Conservation (phyloP, 495 filamentous ascomycete genomes). For the Annulohypoxylon bovei region DNA sequence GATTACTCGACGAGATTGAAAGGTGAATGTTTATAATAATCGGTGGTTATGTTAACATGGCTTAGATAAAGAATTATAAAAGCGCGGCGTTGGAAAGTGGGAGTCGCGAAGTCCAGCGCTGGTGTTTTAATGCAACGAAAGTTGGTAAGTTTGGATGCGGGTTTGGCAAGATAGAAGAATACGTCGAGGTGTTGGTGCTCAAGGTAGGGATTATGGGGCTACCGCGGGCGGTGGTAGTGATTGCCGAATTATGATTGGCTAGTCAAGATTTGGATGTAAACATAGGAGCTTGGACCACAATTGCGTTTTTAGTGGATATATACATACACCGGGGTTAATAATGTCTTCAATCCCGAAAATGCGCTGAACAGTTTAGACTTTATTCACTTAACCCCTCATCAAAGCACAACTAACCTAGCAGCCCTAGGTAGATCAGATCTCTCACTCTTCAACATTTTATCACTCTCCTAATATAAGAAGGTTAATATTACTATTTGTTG, state of each 20-base stretch:
- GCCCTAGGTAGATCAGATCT: no score
- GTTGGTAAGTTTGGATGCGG: slow-evolving; percentile 8
- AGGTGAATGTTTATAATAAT: slow-evolving; percentile 6
- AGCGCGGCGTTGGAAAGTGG: background rate
- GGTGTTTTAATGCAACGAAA: slow-evolving; percentile 5
- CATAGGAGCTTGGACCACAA: slow-evolving; percentile 43
- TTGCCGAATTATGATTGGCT: slow-evolving; percentile 34
- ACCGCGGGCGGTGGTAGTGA: slow-evolving; percentile 2
- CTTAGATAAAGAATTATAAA: slow-evolving; percentile 8
- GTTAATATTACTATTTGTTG: no score
- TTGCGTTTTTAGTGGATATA: background rate
- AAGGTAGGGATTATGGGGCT: slow-evolving; percentile 33
- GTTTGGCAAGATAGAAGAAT: slow-evolving; percentile 1
- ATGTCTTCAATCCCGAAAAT: background rate
- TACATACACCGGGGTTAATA: background rate
- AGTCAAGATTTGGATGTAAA: slow-evolving; percentile 31
- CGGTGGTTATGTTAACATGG: slow-evolving; percentile 40
- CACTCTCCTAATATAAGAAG: no score
- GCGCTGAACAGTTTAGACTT: background rate
- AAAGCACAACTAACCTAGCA: no score
- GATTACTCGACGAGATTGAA: slow-evolving; percentile 1
- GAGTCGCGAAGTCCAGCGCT: background rate
- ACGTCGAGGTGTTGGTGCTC: slow-evolving; percentile 7
- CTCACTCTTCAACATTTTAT: no score
- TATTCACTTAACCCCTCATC: slow-evolving; percentile 1